Base-by-base conservation (phyloP, 129 eudicot genomes). In the Artemisia tridentata region DNA sequence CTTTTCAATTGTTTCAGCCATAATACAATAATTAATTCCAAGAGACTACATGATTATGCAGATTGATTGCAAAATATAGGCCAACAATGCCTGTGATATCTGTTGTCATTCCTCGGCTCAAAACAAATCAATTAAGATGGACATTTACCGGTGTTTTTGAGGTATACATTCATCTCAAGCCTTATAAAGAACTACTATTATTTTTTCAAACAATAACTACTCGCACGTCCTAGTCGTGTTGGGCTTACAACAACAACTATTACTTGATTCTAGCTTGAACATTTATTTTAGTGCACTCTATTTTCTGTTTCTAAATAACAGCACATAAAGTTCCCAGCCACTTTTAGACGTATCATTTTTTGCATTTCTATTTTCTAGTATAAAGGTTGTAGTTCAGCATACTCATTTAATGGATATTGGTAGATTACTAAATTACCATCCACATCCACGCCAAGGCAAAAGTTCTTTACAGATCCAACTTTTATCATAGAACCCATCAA, bases 51-150 rank as follows among this genome's bases (percentile, higher is more conserved):
- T 67, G 17, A 15, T 31, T 5, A 46, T 80, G 78, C 86, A 92
- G 98, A 77, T 78, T 92, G 67, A 88, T 92, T 62, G 98, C 98
- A 17, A 92, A 92, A 77, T 88, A 88, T 45, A 84, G 98, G 72
- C 98, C 98, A 29, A 83, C 98, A 11, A 86, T 92, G 98, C 98
- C 95, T 23, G 95, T 88, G 48, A 73, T 88, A 19, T 88, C 98
- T 10, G 96, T 88, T 20, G 96, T 88, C 51, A 83, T 88, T 72
- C 98, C 98, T 51, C 87, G 89, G 15, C 86, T 92, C 48, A 86
- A 81, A 80, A 88, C 96, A 63, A 84, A 92, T 78, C 96, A 88
- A 82, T 84, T 92, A 15, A 84, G 85, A 52, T 92, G 98, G 98
- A 84, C 91, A 38, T 85, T 88, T 52, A 86, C 80, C 34, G 96